A percentile compares a stretch with the other conserved stretches of the same genome.
These are phyloP conservation scores for Leccinum imitatum DNA, from an alignment of 768 basidiomycete genomes.

Conservation along the genomic window DNA sequence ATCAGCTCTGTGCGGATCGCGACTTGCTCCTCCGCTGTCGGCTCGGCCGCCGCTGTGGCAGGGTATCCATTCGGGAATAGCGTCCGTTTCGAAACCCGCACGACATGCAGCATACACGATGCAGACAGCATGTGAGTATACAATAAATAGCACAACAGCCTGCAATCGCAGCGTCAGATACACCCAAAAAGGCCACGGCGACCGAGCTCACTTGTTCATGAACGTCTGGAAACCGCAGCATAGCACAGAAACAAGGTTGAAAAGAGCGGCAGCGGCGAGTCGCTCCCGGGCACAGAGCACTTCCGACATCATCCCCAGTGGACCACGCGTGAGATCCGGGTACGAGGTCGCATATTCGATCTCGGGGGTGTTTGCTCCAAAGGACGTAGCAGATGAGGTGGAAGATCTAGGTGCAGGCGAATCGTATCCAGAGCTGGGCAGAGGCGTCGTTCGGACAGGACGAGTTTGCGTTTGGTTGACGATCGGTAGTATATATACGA, in stretches of 20 bases:
- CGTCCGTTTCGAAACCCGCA: slow-evolving; percentile 59
- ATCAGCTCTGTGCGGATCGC: slow-evolving; percentile 47
- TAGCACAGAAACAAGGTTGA: slow-evolving; percentile 48
- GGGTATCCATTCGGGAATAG: slow-evolving; percentile 93
- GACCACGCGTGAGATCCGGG: slow-evolving; percentile 41
- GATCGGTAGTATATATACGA: slow-evolving; percentile 59
- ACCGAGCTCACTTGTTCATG: slow-evolving; percentile 51
- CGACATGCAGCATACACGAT: slow-evolving; percentile 49
- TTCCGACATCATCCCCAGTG: slow-evolving; percentile 47
- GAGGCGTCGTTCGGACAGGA: not conserved
- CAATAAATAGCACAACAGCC: slow-evolving; percentile 71
- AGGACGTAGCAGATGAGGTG: slow-evolving; percentile 27
- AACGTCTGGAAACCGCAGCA: slow-evolving; percentile 50
- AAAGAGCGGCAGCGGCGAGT: slow-evolving; percentile 45
- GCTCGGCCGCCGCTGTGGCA: slow-evolving; percentile 67
- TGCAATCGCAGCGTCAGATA: slow-evolving; percentile 28
- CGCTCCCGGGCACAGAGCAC: slow-evolving; percentile 50
- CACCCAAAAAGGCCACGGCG: not conserved
- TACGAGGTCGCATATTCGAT: slow-evolving; percentile 1
- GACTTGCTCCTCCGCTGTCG: slow-evolving; percentile 72
- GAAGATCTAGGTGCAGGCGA: slow-evolving; percentile 21
- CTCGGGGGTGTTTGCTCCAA: slow-evolving; percentile 9
- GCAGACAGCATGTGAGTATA: slow-evolving; percentile 52
- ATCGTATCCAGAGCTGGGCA: not conserved
- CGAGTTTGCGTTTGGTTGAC: slow-evolving; percentile 47